Evolutionary conservation across 129 eudicot genomes (phyloP).

Genomic region (Daucus carota): DH1_v3.0 NC_030382.2:39440001-39440500

Average conservation of each 20-base stretch:
- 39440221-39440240: no score
- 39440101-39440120: neutral
- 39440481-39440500: constrained; percentile 11
- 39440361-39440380: no score
- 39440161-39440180: neutral
- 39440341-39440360: no score
- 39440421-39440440: neutral
- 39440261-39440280: no score
- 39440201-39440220: no score
- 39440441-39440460: constrained; percentile 14
- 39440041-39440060: neutral
- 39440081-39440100: constrained; percentile 11
- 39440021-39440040: constrained; percentile 3
- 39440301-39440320: no score
- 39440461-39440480: constrained; percentile 3
- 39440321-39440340: no score
- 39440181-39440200: no score
- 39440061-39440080: constrained; percentile 7
- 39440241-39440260: no score
- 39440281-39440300: no score
- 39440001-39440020: neutral
- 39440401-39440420: no score
- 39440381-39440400: no score
- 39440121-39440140: neutral
- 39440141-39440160: constrained; percentile 16